A percentile compares a stretch with the other conserved stretches of the same genome.
Evolutionary conservation across 768 basidiomycete genomes (phyloP).

Genomic region (Auricularia sp.): DNA sequence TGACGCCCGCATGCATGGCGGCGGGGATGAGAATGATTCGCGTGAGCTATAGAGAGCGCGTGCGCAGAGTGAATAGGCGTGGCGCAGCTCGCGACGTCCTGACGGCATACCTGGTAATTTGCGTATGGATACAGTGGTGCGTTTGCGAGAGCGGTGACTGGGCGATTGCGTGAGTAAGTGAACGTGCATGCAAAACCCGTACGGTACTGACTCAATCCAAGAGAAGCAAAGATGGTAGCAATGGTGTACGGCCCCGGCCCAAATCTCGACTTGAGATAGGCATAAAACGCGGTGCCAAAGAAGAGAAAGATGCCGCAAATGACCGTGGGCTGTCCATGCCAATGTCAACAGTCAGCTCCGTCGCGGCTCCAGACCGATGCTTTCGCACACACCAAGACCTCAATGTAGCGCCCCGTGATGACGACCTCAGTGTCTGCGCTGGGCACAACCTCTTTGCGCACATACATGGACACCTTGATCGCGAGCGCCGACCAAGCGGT

Average conservation of each 20-base stretch:
- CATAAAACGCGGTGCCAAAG: constrained; percentile 42
- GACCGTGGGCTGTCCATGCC: constrained; percentile 35
- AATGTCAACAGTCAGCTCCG: not conserved
- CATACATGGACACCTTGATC: constrained; percentile 48
- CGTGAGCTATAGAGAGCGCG: constrained; percentile 31
- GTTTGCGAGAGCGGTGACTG: constrained; percentile 27
- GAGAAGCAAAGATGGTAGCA: constrained; percentile 46
- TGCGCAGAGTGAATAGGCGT: too few relatives aligned
- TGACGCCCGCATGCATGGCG: constrained; percentile 45
- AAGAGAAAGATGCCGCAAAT: constrained; percentile 57
- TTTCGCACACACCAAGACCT: constrained; percentile 28
- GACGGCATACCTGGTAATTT: constrained; percentile 36
- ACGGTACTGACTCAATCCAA: constrained; percentile 38
- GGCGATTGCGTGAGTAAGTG: not conserved
- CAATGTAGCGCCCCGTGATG: constrained; percentile 45
- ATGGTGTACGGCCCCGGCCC: constrained; percentile 57
- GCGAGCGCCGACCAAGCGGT: constrained; percentile 71
- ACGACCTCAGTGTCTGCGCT: constrained; percentile 29
- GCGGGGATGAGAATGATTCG: constrained; percentile 45
- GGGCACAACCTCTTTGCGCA: constrained; percentile 35
- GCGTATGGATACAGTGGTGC: constrained; percentile 56
- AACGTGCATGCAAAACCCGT: not conserved
- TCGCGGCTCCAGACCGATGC: not conserved
- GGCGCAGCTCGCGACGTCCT: too few relatives aligned
- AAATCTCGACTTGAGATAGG: constrained; percentile 48